Evolutionary conservation across 345 rosid species (phyloP).

Genomic region (Rhodamnia argentea): DNA sequence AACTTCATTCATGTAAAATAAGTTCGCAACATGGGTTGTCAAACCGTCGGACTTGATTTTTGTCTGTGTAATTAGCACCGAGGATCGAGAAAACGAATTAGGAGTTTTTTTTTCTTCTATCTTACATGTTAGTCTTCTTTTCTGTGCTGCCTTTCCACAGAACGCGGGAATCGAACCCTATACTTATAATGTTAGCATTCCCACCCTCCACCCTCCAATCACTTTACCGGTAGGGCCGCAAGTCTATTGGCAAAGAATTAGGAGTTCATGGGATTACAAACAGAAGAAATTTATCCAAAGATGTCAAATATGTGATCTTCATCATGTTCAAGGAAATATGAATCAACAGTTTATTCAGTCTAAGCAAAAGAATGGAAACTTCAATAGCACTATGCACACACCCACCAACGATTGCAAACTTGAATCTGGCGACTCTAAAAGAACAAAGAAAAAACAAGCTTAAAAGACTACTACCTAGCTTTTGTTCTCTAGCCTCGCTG

Average conservation of each 20-base stretch:
- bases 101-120: background rate
- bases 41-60: background rate
- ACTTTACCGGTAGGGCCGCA: no score
- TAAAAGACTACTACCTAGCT: background rate
- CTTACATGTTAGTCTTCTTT: fast-evolving
- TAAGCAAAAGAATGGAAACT: background rate
- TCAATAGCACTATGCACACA: background rate
- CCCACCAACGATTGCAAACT: background rate
- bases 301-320: background rate
- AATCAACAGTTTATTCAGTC: background rate
- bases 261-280: background rate
- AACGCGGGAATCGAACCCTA: no score
- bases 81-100: background rate
- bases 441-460: background rate
- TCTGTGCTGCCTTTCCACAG: no score
- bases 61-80: no score
- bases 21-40: background rate
- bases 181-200: no score
- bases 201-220: no score
- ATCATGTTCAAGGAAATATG: background rate
- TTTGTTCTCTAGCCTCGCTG: background rate
- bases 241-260: background rate
- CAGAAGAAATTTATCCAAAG: background rate
- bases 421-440: background rate
- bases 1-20: background rate